Conservation (phyloP, 1,139 yeast genomes). For the Kodamaea derodonti region DNA sequence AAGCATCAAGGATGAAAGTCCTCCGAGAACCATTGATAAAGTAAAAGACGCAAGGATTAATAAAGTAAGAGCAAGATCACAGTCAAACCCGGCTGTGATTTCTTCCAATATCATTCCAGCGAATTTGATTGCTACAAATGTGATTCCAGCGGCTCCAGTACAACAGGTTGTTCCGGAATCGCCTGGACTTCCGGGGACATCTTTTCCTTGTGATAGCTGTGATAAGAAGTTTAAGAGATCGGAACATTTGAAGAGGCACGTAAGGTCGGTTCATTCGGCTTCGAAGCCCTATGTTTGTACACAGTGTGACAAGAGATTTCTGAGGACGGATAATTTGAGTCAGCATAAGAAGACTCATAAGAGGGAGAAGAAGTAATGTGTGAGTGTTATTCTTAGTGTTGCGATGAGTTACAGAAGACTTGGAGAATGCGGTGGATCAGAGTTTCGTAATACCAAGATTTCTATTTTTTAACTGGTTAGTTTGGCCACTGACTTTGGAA, state of each 20-base stretch:
- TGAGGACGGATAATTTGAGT: conserved; percentile 46
- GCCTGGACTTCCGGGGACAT: not conserved
- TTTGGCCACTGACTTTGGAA: too few species aligned
- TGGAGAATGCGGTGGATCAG: too few species aligned
- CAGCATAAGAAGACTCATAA: conserved; percentile 47
- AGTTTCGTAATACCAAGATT: too few species aligned
- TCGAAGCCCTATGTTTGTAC: conserved; percentile 48
- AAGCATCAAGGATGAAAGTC: conserved; percentile 1
- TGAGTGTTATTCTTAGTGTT: too few species aligned
- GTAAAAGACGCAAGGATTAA: conserved; percentile 4
- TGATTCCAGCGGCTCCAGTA: not conserved
- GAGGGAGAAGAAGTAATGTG: conserved; percentile 10
- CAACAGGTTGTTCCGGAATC: not conserved
- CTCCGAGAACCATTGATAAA: not conserved
- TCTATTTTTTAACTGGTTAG: too few species aligned
- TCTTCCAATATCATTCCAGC: conserved; percentile 4
- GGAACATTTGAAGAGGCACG: conserved; percentile 48
- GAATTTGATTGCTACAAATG: conserved; percentile 2
- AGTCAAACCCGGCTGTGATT: conserved; percentile 4
- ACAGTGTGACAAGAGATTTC: conserved; percentile 47
- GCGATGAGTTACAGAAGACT: too few species aligned
- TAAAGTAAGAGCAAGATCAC: conserved; percentile 7
- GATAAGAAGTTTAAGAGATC: conserved; percentile 45
- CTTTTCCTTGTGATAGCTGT: conserved; percentile 46
- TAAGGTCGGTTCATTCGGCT: conserved; percentile 46